These are phyloP conservation scores for Xylariaceae sp. DNA, from an alignment of 2,329 filamentous ascomycete genomes.

Conservation along the genomic window DNA sequence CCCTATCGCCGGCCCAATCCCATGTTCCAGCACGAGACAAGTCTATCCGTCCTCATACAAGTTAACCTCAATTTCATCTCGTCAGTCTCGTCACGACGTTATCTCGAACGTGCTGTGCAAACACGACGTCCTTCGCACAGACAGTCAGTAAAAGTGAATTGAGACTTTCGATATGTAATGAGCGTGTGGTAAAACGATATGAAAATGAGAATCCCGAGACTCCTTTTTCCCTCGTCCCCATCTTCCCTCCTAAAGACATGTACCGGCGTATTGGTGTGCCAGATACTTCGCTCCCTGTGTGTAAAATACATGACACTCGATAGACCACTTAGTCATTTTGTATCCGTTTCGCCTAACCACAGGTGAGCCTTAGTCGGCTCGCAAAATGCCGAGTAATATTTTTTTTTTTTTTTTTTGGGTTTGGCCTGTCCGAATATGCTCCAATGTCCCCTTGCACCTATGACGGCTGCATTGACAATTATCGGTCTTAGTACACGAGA, in stretches of 20 bases:
- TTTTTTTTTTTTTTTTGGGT: neutral
- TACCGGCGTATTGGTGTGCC: constrained; percentile 3
- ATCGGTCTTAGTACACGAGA: neutral
- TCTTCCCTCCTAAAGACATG: neutral
- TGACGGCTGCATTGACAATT: constrained; percentile 3
- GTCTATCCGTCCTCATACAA: neutral
- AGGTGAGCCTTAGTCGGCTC: constrained; percentile 2
- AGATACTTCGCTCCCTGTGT: constrained; percentile 8
- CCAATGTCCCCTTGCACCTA: constrained; percentile 7
- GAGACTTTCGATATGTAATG: constrained; percentile 6
- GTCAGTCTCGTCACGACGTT: neutral
- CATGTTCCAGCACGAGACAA: neutral
- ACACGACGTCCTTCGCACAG: neutral
- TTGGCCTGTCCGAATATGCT: constrained; percentile 15
- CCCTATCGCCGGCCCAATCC: too few relatives aligned
- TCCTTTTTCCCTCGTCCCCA: constrained; percentile 3
- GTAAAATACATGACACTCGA: constrained; percentile 14
- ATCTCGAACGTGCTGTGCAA: neutral
- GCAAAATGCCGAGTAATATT: neutral
- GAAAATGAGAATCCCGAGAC: constrained; percentile 7
- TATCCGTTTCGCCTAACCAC: constrained; percentile 8
- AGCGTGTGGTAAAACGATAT: constrained; percentile 6
- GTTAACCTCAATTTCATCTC: neutral
- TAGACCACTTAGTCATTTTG: constrained; percentile 11
- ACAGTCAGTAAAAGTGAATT: neutral